phyloP scores from a whole-genome alignment of 768 basidiomycete genomes.

The Lactarius evosmus region DNA sequence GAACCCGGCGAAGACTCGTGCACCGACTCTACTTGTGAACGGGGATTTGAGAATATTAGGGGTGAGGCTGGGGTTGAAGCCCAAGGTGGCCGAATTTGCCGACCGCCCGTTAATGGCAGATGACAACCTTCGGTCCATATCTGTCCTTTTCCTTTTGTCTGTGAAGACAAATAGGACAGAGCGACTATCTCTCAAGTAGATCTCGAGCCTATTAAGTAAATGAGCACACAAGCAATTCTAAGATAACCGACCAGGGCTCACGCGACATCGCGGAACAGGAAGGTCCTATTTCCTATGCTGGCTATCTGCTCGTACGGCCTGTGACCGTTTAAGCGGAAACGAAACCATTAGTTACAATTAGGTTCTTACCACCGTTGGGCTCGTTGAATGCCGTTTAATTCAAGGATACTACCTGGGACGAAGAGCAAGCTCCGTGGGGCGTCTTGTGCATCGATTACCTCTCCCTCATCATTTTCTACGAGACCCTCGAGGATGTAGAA shows the following conservation, averaged over 20 bases:
- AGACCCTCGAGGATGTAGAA: conserved; percentile 90
- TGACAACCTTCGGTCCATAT: conserved; percentile 53
- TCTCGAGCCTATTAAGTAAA: conserved; percentile 58
- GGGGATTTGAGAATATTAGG: conserved; percentile 56
- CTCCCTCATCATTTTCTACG: conserved; percentile 81
- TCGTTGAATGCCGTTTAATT: conserved; percentile 72
- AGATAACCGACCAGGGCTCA: conserved; percentile 40
- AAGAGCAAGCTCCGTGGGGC: conserved; percentile 79
- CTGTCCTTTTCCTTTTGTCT: conserved; percentile 60
- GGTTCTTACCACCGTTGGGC: conserved; percentile 74
- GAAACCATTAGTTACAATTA: neutral
- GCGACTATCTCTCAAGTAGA: conserved; percentile 91
- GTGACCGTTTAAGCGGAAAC: neutral
- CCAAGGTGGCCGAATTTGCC: conserved; percentile 28
- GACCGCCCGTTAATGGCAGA: conserved; percentile 42
- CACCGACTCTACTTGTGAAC: conserved; percentile 49
- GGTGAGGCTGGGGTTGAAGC: conserved; percentile 35
- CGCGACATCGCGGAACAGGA: conserved; percentile 91
- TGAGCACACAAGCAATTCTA: neutral
- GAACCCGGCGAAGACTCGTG: conserved; percentile 50
- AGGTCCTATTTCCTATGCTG: conserved; percentile 75
- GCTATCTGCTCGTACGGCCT: conserved; percentile 81
- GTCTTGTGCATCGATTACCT: conserved; percentile 83
- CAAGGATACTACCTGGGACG: conserved; percentile 80
- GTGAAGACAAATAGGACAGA: conserved; percentile 83